Base-by-base conservation (phyloP, 331 rosid genomes). In the Quercus phellos region DNA sequence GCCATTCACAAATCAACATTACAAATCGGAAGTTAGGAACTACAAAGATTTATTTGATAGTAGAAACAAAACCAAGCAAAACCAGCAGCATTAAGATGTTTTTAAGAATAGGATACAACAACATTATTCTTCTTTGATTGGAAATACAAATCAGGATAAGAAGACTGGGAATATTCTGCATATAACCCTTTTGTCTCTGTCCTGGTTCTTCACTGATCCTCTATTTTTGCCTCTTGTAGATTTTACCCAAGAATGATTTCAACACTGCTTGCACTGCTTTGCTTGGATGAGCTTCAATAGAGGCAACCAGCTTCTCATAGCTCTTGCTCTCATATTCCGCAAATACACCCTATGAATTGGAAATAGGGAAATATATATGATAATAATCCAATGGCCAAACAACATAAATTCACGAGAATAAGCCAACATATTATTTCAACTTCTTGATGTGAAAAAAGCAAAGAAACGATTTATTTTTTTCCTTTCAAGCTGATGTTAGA, bases 201-300 rank as follows among this genome's bases (percentile, higher is more conserved):
- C 70, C 34, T 77, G 1, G 71, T 22, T 70, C 34, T 77, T 13
- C 58, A 16, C 24, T 24, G 1, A 14, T 56, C 77, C 72, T 42
- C 82, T 84, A 88, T 72, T 89, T 91, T 82, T 85, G 86, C 86
- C 94, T 85, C 87, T 88, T 89, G 88, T 89, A 89, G 32, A 91
- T 88, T 81, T 91, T 89, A 34, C 81, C 91, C 89, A 91, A 88
- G 86, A 91, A 89, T 58, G 91, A 90, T 81, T 90, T 88, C 89
- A 92, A 82, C 56, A 91, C 87, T 22, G 85, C 90, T 74, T 88
- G 94, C 78, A 92, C 89, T 68, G 93, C 89, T 70, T 84, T 81
- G 86, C 84, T 90, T 14, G 90, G 87, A 74, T 87, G 97, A 84
- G 87, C 88, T 83, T 90, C 93, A 83, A 92, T 92, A 46, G 87